Percentiles rank a stretch among this genome's conserved stretches.
Conservation (phyloP, 2,329 filamentous ascomycete genomes). For the Botrytis fragariae region DNA sequence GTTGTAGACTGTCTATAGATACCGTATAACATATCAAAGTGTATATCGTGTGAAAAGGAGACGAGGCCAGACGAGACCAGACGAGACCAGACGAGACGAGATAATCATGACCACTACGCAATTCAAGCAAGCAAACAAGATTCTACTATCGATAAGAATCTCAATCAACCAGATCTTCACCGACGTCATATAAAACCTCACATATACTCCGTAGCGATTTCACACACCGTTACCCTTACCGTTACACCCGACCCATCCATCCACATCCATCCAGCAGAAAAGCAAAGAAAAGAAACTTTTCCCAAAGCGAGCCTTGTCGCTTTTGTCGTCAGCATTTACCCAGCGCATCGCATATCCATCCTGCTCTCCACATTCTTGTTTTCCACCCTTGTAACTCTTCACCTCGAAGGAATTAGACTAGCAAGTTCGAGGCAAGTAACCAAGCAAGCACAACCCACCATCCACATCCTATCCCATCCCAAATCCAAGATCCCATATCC, state of each 20-base stretch:
- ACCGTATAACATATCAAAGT: neutral
- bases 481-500: neutral
- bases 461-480: neutral
- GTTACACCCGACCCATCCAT: neutral
- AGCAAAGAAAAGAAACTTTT: neutral
- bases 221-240: neutral
- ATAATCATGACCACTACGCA: neutral
- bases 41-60: neutral
- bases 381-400: slow-evolving; percentile 1
- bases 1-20: neutral
- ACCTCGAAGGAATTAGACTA: neutral
- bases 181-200: slow-evolving; percentile 13
- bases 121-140: neutral
- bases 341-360: slow-evolving; percentile 5
- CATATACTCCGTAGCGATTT: neutral
- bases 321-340: slow-evolving; percentile 9
- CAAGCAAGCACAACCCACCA: neutral
- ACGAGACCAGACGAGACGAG: neutral
- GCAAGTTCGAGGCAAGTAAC: neutral
- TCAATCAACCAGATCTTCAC: neutral
- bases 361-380: slow-evolving; percentile 4
- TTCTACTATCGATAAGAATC: neutral
- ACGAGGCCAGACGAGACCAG: neutral
- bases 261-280: neutral
- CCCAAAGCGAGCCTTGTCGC: slow-evolving; percentile 13